These are phyloP conservation scores for Coemansia sp. DNA, from an alignment of 192 early-diverging fungal species.

Conservation along the genomic window DNA sequence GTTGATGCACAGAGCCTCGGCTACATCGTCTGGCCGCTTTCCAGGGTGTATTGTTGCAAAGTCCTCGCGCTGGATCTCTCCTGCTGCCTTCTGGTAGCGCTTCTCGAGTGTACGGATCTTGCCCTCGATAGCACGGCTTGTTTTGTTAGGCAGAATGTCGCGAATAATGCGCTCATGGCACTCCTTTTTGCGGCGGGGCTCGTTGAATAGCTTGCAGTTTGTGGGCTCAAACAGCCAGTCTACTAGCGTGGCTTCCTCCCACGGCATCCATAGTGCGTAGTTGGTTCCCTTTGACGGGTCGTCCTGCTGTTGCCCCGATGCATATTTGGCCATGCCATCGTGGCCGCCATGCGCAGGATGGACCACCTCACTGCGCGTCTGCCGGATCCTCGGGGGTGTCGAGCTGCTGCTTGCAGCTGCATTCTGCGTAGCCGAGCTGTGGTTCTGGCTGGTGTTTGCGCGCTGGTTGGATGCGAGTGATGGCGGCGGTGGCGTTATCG, in stretches of 20 bases:
- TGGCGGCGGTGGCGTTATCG: conserved; percentile 7
- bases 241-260: conserved; percentile 45
- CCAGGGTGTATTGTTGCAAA: conserved; percentile 34
- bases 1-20: conserved; percentile 37
- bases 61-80: conserved; percentile 30
- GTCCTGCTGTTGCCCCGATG: conserved; percentile 10
- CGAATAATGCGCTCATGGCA: conserved; percentile 52
- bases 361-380: conserved; percentile 30
- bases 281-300: conserved; percentile 19
- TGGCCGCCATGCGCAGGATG: conserved; percentile 4
- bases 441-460: conserved; percentile 20
- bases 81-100: conserved; percentile 35
- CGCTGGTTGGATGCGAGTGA: conserved; percentile 10
- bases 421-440: not conserved
- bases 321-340: not conserved
- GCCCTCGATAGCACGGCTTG: conserved; percentile 53
- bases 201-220: conserved; percentile 51
- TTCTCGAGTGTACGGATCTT: conserved; percentile 54
- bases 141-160: conserved; percentile 46
- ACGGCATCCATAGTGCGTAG: conserved; percentile 49
- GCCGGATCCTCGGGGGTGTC: conserved; percentile 35
- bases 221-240: conserved; percentile 51
- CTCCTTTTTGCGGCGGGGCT: conserved; percentile 52
- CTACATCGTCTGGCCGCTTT: conserved; percentile 42
- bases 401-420: not conserved